A percentile compares a stretch with the other conserved stretches of the same genome.
Evolutionary conservation across 1,284 basidiomycete genomes (phyloP).

Genomic region (Dichomitus squalens): DNA sequence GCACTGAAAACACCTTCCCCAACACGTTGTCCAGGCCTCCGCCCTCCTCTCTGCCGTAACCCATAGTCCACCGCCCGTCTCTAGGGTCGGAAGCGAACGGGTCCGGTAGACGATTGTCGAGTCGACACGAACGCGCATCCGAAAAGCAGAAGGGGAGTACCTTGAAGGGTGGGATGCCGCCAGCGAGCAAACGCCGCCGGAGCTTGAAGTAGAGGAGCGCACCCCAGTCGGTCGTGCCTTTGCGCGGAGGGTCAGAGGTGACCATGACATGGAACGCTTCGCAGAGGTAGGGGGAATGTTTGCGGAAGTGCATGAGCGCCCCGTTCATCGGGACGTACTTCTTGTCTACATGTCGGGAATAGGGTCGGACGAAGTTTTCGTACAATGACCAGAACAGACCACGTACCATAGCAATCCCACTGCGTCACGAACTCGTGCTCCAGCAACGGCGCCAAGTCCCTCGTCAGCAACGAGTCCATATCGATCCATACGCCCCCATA

Average conservation of each 20-base stretch:
- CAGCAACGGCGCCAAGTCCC: conserved; percentile 79
- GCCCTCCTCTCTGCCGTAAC: conserved; percentile 56
- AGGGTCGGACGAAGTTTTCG: background rate
- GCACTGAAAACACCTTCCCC: conserved; percentile 80
- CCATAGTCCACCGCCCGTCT: conserved; percentile 58
- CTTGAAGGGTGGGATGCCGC: conserved; percentile 79
- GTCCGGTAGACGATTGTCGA: conserved; percentile 89
- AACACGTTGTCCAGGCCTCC: conserved; percentile 71
- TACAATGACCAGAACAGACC: background rate
- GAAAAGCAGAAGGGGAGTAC: conserved; percentile 92
- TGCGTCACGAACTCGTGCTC: conserved; percentile 95
- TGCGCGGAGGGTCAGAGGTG: conserved; percentile 69
- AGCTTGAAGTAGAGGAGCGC: conserved; percentile 87
- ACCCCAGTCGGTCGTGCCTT: conserved; percentile 90
- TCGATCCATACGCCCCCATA: conserved; percentile 94
- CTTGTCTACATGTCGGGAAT: conserved; percentile 60
- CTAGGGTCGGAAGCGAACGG: conserved; percentile 74
- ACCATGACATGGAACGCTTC: conserved; percentile 92
- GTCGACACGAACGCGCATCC: conserved; percentile 86
- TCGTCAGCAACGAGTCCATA: conserved; percentile 89
- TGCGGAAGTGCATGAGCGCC: conserved; percentile 88
- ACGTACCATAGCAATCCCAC: conserved; percentile 94
- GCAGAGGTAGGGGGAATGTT: conserved; percentile 90
- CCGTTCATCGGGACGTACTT: conserved; percentile 87
- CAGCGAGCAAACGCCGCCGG: conserved; percentile 79